phyloP scores from a whole-genome alignment of 2,329 filamentous ascomycete species.

The Capronia coronata region DNA sequence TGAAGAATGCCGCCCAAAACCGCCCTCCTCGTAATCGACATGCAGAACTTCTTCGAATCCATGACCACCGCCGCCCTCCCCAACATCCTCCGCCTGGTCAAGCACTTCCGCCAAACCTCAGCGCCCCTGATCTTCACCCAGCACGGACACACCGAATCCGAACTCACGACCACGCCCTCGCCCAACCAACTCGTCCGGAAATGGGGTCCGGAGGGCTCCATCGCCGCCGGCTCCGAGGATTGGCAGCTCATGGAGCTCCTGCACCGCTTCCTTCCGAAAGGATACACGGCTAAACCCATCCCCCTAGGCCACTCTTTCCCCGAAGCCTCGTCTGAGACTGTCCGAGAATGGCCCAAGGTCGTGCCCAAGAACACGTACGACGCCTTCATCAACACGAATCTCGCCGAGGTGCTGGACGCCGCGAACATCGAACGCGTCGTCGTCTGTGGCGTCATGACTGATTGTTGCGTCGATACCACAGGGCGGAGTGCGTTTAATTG shows the following conservation, averaged over 20 bases:
- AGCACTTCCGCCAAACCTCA: slow-evolving; percentile 28
- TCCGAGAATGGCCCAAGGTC: slow-evolving; percentile 18
- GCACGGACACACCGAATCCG: slow-evolving; percentile 35
- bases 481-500: slow-evolving; percentile 37
- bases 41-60: slow-evolving; percentile 36
- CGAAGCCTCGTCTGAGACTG: background rate
- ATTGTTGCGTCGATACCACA: slow-evolving; percentile 40
- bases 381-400: slow-evolving; percentile 35
- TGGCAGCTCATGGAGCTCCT: slow-evolving; percentile 33
- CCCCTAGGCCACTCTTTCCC: slow-evolving; percentile 13
- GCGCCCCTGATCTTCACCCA: slow-evolving; percentile 38
- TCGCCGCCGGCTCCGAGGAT: slow-evolving; percentile 30
- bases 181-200: slow-evolving; percentile 37
- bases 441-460: slow-evolving; percentile 40
- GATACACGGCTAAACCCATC: background rate
- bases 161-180: slow-evolving; percentile 30
- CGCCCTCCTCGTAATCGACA: slow-evolving; percentile 39
- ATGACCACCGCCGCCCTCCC: slow-evolving; percentile 34
- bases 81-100: slow-evolving; percentile 33
- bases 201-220: slow-evolving; percentile 35
- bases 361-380: slow-evolving; percentile 40
- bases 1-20: slow-evolving; percentile 27
- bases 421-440: slow-evolving; percentile 33
- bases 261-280: slow-evolving; percentile 23
- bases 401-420: slow-evolving; percentile 30